Base-by-base conservation (phyloP, 108 stramenopile genomes). In the Schizochytrium sp. region DNA sequence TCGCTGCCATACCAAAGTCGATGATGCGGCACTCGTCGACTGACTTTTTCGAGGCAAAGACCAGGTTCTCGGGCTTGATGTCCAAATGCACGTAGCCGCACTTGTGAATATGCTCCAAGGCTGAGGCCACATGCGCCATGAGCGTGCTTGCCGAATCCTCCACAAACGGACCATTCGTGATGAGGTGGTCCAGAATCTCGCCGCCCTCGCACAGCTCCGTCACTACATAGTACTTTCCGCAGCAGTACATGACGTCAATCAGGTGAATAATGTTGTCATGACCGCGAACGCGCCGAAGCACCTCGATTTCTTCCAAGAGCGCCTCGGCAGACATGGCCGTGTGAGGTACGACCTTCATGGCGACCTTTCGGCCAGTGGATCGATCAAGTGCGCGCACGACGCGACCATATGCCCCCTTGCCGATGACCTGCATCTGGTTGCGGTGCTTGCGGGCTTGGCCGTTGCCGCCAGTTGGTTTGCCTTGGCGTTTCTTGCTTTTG, bases 31-130 rank as follows among this genome's bases (percentile, higher is more conserved):
- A 83, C 43, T 83, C 76, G 51, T 83, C 76, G 51, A 83, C 76
- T 25, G 48, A 53, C 23, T 83, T 83, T 23, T 83, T 83, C 12
- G 58, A n/a, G 29, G 58, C 71, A 69, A 69, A 89, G 19, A 89
- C n/a, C 5, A 89, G 5, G 44, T 89, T 89, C 72, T 89, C 88
- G 4, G 88, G 88, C 72, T 89, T 89, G 72, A 89, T 58, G 23
- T 89, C 88, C 21, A 89, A 44, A 55, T 89, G 88, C 28, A 72
- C 47, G 43, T 60, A 60, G 71, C 55, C 71, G 19, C 55, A 28
- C 6, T 28, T 41, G 76, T 89, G 88, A 51, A 89, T 48, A 14
- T 63, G 58, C 57, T 89, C 43, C 60, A 89, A 41, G 72, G 60
- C 88, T 5, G 57, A 29, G 8, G 53, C 76, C 0, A 89, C 72